These are phyloP conservation scores for Cucurbita maxima DNA, from an alignment of 306 rosid species.

Conservation along the genomic window DNA sequence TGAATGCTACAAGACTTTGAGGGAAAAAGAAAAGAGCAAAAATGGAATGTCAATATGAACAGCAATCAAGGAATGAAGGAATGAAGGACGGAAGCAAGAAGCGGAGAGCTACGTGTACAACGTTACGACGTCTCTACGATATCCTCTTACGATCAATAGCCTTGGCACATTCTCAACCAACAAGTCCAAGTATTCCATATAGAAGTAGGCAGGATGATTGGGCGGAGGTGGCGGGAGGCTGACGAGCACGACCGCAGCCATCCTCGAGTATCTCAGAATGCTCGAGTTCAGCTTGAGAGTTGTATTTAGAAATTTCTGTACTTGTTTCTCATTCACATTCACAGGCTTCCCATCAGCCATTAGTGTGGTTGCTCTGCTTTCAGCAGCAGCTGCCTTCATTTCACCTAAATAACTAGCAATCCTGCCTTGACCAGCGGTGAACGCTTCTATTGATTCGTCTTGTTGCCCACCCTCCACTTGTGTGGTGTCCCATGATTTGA, in stretches of 20 bases:
- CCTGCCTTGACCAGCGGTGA: slow-evolving; percentile 48
- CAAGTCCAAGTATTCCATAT: slow-evolving; percentile 98
- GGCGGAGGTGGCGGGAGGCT: slow-evolving; percentile 93
- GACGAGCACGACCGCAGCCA: slow-evolving; percentile 95
- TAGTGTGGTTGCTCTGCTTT: slow-evolving; percentile 46
- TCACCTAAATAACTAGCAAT: slow-evolving; percentile 42
- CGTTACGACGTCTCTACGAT: slow-evolving; percentile 88
- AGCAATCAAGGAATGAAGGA: slow-evolving; percentile 13
- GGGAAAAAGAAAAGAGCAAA: background rate
- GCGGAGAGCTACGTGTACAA: slow-evolving; percentile 55
- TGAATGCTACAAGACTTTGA: slow-evolving; percentile 28
- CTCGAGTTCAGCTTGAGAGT: slow-evolving; percentile 76
- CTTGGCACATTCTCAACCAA: slow-evolving; percentile 90
- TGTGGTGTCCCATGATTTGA: slow-evolving; percentile 64
- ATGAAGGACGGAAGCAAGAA: background rate
- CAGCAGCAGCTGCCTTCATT: slow-evolving; percentile 41
- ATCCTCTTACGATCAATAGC: slow-evolving; percentile 93
- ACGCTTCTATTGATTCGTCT: slow-evolving; percentile 75
- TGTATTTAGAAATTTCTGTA: slow-evolving; percentile 81
- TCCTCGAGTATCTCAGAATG: slow-evolving; percentile 82
- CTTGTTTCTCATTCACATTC: slow-evolving; percentile 70
- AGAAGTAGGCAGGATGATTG: slow-evolving; percentile 78
- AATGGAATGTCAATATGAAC: slow-evolving; percentile 20
- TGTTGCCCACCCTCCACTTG: slow-evolving; percentile 48
- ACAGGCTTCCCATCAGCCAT: slow-evolving; percentile 86